phyloP scores from a whole-genome alignment of 305 asterid species.

The Plantago lanceolata region DNA sequence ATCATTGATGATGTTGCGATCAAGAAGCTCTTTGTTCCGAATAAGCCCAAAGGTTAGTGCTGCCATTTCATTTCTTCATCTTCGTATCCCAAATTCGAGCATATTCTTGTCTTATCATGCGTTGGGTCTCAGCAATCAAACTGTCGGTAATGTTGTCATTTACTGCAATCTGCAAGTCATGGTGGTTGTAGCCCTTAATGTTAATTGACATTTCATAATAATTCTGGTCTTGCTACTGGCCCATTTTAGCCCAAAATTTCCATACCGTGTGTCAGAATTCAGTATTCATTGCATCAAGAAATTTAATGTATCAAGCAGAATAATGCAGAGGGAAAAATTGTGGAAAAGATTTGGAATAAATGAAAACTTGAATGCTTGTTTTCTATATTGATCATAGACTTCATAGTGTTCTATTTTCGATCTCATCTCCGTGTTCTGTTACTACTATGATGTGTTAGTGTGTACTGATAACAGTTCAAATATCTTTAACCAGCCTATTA shows the following conservation, averaged over 20 bases:
- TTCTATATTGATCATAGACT: not conserved
- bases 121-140: not conserved
- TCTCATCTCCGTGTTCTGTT: not conserved
- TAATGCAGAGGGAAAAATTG: too few relatives aligned
- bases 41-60: constrained; percentile 57
- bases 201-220: not conserved
- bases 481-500: not conserved
- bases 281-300: not conserved
- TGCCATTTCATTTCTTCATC: constrained; percentile 11
- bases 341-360: too few relatives aligned
- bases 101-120: too few relatives aligned
- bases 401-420: too few relatives aligned
- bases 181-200: not conserved
- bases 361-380: not conserved
- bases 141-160: not conserved
- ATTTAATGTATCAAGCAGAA: too few relatives aligned
- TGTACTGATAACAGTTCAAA: not conserved
- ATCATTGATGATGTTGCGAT: constrained; percentile 82
- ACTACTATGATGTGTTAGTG: not conserved
- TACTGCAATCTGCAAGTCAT: not conserved
- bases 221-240: not conserved
- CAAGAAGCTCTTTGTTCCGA: constrained; percentile 78
- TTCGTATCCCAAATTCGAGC: not conserved
- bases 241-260: not conserved
- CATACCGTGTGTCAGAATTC: not conserved